A percentile compares a stretch with the other conserved stretches of the same genome.
phyloP scores from a whole-genome alignment of 139 green algal genomes.

The Tetradesmus lagerheimii region DNA sequence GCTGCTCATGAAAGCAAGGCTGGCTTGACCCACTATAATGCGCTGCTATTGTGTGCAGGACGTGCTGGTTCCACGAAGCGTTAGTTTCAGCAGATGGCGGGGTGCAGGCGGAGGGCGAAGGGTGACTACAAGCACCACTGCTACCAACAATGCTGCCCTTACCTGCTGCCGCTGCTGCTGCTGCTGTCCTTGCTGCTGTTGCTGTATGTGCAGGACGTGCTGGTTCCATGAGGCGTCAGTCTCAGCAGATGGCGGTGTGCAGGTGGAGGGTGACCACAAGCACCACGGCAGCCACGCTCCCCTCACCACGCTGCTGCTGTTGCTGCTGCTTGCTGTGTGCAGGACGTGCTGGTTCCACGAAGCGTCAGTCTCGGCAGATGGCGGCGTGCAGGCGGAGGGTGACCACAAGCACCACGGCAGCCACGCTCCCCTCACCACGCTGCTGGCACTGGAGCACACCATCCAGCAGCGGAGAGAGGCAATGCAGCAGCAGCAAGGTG shows the following conservation, averaged over 20 bases:
- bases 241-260: slow-evolving; percentile 10
- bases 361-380: slow-evolving; percentile 33
- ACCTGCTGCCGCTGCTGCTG: not conserved
- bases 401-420: slow-evolving; percentile 52
- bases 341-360: slow-evolving; percentile 93
- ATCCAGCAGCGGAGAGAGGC: slow-evolving; percentile 79
- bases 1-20: too few species aligned
- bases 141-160: slow-evolving; percentile 29
- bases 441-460: slow-evolving; percentile 88
- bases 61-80: slow-evolving; percentile 79
- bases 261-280: slow-evolving; percentile 55
- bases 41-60: too few species aligned
- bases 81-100: slow-evolving; percentile 20
- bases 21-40: too few species aligned
- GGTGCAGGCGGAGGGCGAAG: slow-evolving; percentile 47
- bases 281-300: slow-evolving; percentile 43
- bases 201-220: slow-evolving; percentile 83
- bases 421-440: slow-evolving; percentile 77
- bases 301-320: not conserved
- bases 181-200: not conserved
- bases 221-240: slow-evolving; percentile 80
- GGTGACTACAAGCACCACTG: slow-evolving; percentile 51
- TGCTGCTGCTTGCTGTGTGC: not conserved
- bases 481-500: slow-evolving; percentile 56
- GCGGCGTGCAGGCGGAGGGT: slow-evolving; percentile 36